Percentiles rank a stretch among this genome's conserved stretches.
These are phyloP conservation scores for Carex arenaria DNA, from an alignment of 202 grass and related monocot genomes.

Conservation along the genomic window DNA sequence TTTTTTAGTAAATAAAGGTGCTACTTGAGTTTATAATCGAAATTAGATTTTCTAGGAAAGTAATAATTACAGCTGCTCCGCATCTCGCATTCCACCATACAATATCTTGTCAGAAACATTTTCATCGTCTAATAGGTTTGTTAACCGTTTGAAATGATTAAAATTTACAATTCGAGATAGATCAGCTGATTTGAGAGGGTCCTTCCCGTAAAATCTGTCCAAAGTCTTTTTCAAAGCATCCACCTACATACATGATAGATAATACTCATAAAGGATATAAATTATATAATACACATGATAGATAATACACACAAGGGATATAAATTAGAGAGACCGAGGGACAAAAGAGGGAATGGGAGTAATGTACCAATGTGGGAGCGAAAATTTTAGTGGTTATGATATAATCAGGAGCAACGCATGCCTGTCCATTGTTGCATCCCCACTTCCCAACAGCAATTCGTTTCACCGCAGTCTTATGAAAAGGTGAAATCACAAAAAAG, in stretches of 20 bases:
- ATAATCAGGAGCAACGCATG: conserved; percentile 93
- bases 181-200: conserved; percentile 33
- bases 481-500: not conserved
- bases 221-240: conserved; percentile 29
- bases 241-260: conserved; percentile 25
- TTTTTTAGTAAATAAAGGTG: not conserved
- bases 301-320: not conserved
- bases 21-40: not conserved
- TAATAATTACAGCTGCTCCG: conserved; percentile 29
- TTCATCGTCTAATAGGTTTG: conserved; percentile 33
- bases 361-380: conserved; percentile 59
- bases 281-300: not conserved
- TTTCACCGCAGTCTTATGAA: conserved; percentile 50
- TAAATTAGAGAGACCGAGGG: not conserved
- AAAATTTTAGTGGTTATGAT: conserved; percentile 79
- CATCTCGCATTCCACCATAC: conserved; percentile 25
- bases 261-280: not conserved
- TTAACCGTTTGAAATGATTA: conserved; percentile 28
- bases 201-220: conserved; percentile 35
- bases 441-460: conserved; percentile 86
- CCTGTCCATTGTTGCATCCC: conserved; percentile 95
- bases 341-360: not conserved
- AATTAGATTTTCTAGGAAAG: not conserved
- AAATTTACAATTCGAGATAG: conserved; percentile 37
- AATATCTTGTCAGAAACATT: conserved; percentile 23